These are phyloP conservation scores for Copromyces sp. DNA, from an alignment of 495 filamentous ascomycete genomes.

Conservation along the genomic window DNA sequence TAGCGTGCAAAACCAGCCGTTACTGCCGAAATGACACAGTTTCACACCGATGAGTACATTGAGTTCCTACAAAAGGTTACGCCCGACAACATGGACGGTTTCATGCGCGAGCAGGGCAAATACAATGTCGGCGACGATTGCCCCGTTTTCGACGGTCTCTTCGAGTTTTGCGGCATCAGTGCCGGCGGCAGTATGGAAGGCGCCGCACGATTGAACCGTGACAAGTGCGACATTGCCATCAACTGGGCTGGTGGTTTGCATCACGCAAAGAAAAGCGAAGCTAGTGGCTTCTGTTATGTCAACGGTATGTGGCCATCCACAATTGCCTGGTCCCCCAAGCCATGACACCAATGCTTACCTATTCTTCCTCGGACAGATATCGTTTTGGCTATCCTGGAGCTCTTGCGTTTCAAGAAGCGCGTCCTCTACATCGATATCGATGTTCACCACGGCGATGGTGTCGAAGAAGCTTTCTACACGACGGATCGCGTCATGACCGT, in stretches of 20 bases:
- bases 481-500: constrained; percentile 94
- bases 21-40: constrained; percentile 96
- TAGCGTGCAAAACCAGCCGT: constrained; percentile 95
- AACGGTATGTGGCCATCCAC: constrained; percentile 53
- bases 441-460: constrained; percentile 94
- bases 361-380: constrained; percentile 53
- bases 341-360: neutral
- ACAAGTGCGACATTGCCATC: constrained; percentile 95
- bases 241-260: constrained; percentile 99
- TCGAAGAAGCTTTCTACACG: constrained; percentile 94
- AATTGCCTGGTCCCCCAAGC: neutral
- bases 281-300: constrained; percentile 94
- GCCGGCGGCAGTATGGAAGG: constrained; percentile 97
- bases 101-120: constrained; percentile 82
- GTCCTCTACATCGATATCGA: constrained; percentile 98
- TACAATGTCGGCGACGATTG: constrained; percentile 99
- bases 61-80: constrained; percentile 95
- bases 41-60: constrained; percentile 98
- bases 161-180: constrained; percentile 96
- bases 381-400: constrained; percentile 84
- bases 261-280: constrained; percentile 90
- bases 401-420: constrained; percentile 76
- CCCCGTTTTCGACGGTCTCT: constrained; percentile 94
- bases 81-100: constrained; percentile 96
- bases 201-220: constrained; percentile 79